phyloP scores from a whole-genome alignment of 2,329 filamentous ascomycete genomes.

The Knufia petricola region DNA sequence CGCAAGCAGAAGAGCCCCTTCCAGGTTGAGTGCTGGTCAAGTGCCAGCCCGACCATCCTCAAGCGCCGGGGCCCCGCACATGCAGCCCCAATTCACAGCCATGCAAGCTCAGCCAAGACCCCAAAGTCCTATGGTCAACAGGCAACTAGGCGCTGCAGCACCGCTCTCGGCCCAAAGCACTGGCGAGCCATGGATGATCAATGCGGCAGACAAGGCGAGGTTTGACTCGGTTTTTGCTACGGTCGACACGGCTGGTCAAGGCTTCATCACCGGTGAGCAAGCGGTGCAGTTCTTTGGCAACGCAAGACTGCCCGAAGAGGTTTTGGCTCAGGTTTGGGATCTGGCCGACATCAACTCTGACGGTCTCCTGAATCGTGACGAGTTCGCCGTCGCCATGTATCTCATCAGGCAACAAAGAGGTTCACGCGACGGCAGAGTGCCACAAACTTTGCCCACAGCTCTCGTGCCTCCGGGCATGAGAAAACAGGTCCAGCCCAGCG shows the following conservation, averaged over 20 bases:
- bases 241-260: constrained; percentile 70
- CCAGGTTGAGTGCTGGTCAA: constrained; percentile 43
- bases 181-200: constrained; percentile 70
- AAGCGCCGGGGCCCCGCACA: constrained; percentile 56
- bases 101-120: constrained; percentile 40
- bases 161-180: constrained; percentile 46
- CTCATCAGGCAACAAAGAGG: constrained; percentile 82
- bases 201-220: constrained; percentile 69
- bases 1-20: constrained; percentile 58
- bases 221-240: constrained; percentile 81
- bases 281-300: constrained; percentile 91
- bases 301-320: constrained; percentile 79
- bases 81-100: constrained; percentile 66
- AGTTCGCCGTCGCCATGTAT: constrained; percentile 97
- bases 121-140: constrained; percentile 49
- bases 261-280: constrained; percentile 85
- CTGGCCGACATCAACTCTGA: constrained; percentile 87
- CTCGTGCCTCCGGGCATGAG: constrained; percentile 83
- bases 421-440: constrained; percentile 57
- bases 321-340: constrained; percentile 92
- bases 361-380: constrained; percentile 73
- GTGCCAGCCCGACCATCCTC: constrained; percentile 39
- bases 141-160: constrained; percentile 37
- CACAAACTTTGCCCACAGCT: constrained; percentile 66
- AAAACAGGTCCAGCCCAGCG: constrained; percentile 33